Evolutionary conservation across 805 yeast species (phyloP).

Genomic region (Monosporozyma solicola): DNA sequence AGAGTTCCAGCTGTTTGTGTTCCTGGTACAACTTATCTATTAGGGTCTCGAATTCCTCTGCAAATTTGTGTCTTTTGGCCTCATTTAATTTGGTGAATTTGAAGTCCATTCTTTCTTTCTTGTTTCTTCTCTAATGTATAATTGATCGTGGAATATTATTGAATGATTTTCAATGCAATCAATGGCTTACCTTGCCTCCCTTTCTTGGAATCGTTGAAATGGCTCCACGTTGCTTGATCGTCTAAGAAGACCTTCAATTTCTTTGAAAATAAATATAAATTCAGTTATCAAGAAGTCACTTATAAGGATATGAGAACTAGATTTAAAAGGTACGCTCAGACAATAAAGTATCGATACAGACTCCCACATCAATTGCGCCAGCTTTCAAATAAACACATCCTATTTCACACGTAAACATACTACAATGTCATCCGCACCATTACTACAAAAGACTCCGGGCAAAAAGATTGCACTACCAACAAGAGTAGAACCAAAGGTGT

Average conservation of each 20-base stretch:
- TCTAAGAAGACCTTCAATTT: neutral
- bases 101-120: neutral
- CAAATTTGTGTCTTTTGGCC: neutral
- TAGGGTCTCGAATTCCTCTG: conserved; percentile 1
- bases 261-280: neutral
- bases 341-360: neutral
- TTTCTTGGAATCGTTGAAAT: neutral
- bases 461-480: conserved; percentile 97
- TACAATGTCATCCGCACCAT: conserved; percentile 56
- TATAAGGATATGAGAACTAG: neutral
- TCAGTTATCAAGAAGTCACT: neutral
- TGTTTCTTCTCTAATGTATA: neutral
- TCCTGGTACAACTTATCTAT: conserved; percentile 1
- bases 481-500: conserved; percentile 96
- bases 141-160: neutral
- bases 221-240: neutral
- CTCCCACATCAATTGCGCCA: neutral
- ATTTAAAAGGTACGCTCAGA: too few species aligned
- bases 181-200: neutral
- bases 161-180: neutral
- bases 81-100: neutral
- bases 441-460: conserved; percentile 65
- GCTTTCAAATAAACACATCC: neutral
- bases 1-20: neutral
- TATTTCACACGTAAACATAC: neutral